Evolutionary conservation across 345 rosid species (phyloP).

Genomic region (Eucalyptus sideroxylon): DNA sequence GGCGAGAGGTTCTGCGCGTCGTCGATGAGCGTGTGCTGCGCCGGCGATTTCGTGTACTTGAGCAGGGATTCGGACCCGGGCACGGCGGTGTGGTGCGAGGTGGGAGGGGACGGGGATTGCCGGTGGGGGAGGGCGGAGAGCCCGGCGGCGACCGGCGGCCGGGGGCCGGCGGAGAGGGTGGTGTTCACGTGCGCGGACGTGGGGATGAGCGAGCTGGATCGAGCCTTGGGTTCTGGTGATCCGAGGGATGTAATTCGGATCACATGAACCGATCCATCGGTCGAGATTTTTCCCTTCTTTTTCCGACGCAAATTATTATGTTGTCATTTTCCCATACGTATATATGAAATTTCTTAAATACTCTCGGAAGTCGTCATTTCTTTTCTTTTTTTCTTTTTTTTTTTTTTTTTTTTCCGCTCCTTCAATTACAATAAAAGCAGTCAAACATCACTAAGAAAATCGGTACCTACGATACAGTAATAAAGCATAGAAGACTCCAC

Average conservation of each 20-base stretch:
- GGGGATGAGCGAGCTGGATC: constrained; percentile 27
- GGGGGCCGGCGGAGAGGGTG: constrained; percentile 1
- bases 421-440: background rate
- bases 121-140: constrained; percentile 31
- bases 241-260: background rate
- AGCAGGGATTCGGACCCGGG: constrained; percentile 1
- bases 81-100: constrained; percentile 33
- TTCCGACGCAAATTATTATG: background rate
- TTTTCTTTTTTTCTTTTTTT: background rate
- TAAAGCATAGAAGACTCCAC: background rate
- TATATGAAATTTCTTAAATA: background rate
- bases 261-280: background rate
- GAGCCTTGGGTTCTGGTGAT: constrained; percentile 4
- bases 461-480: background rate
- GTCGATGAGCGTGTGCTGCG: constrained; percentile 16
- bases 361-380: background rate
- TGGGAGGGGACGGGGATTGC: constrained; percentile 5
- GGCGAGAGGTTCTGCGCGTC: background rate
- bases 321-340: background rate
- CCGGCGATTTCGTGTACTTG: constrained; percentile 23
- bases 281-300: background rate
- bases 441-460: background rate
- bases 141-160: constrained; percentile 5
- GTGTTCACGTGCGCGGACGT: constrained; percentile 37
- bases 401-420: background rate